phyloP scores from a whole-genome alignment of 495 filamentous ascomycete genomes.

The Parathielavia hyrcaniae region DNA sequence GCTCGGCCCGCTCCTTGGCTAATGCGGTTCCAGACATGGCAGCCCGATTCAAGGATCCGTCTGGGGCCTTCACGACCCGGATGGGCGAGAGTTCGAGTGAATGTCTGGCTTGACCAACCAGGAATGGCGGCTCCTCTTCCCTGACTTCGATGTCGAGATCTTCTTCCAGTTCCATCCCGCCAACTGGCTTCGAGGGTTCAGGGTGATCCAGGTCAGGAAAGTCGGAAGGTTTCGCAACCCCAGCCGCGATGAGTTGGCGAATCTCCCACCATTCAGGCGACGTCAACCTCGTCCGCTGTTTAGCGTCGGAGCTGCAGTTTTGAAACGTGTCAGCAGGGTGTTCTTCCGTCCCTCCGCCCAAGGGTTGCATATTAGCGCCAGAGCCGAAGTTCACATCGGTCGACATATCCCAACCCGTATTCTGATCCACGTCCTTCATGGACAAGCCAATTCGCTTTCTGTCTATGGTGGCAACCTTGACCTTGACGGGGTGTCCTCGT shows the following conservation, averaged over 20 bases:
- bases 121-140: conserved; percentile 94
- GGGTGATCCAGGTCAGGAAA: conserved; percentile 95
- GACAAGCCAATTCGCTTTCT: conserved; percentile 74
- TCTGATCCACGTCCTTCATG: conserved; percentile 96
- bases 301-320: too few species aligned
- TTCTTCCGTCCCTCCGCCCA: conserved; percentile 65
- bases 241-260: conserved; percentile 92
- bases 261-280: conserved; percentile 98
- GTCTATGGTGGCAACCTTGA: conserved; percentile 87
- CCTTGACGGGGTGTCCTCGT: conserved; percentile 79
- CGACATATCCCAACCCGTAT: conserved; percentile 74
- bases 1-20: conserved; percentile 81
- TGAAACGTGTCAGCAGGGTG: conserved; percentile 27
- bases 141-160: conserved; percentile 95
- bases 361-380: conserved; percentile 81
- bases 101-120: conserved; percentile 93
- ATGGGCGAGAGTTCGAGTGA: conserved; percentile 92
- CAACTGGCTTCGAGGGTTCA: too few species aligned
- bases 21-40: conserved; percentile 86
- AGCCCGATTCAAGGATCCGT: conserved; percentile 89
- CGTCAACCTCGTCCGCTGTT: conserved; percentile 73
- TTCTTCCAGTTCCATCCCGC: conserved; percentile 94
- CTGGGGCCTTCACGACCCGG: conserved; percentile 91
- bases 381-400: conserved; percentile 78
- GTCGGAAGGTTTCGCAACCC: conserved; percentile 80